Percentiles rank a stretch among this genome's conserved stretches.
These are phyloP conservation scores for Lasiosphaeria ovina DNA, from an alignment of 495 filamentous ascomycete species.

Conservation along the genomic window DNA sequence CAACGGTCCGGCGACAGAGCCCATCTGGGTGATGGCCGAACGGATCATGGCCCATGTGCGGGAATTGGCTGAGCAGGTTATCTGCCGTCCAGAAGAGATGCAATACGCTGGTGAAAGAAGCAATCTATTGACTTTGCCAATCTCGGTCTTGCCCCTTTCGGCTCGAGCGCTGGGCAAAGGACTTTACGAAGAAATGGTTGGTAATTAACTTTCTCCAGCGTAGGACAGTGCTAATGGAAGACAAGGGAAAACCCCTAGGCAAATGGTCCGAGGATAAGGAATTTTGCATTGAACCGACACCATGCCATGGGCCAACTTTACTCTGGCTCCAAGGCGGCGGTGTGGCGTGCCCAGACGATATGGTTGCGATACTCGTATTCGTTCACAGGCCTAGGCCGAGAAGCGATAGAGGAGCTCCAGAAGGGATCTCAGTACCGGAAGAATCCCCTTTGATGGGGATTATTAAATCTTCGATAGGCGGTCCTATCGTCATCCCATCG, in stretches of 20 bases:
- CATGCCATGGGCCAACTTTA: constrained; percentile 8
- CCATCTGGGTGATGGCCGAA: background rate
- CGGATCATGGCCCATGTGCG: constrained; percentile 2
- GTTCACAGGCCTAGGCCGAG: constrained; percentile 14
- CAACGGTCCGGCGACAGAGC: constrained; percentile 2
- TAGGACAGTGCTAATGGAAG: constrained; percentile 10
- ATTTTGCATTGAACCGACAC: constrained; percentile 6
- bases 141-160: background rate
- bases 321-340: constrained; percentile 11
- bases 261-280: constrained; percentile 11
- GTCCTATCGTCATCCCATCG: background rate
- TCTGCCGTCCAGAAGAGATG: constrained; percentile 10
- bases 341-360: constrained; percentile 2
- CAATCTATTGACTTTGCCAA: constrained; percentile 4
- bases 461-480: constrained; percentile 6
- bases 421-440: constrained; percentile 9
- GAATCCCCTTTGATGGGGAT: constrained; percentile 10
- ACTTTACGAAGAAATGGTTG: constrained; percentile 13
- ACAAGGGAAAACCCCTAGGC: constrained; percentile 1
- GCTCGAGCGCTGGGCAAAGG: constrained; percentile 8
- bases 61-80: constrained; percentile 2
- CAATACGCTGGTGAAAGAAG: constrained; percentile 3
- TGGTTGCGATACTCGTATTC: constrained; percentile 14
- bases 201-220: constrained; percentile 4
- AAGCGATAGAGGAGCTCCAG: constrained; percentile 7